Evolutionary conservation across 176 grass and related monocot species (phyloP).

Genomic region (Eleusine indica): DNA sequence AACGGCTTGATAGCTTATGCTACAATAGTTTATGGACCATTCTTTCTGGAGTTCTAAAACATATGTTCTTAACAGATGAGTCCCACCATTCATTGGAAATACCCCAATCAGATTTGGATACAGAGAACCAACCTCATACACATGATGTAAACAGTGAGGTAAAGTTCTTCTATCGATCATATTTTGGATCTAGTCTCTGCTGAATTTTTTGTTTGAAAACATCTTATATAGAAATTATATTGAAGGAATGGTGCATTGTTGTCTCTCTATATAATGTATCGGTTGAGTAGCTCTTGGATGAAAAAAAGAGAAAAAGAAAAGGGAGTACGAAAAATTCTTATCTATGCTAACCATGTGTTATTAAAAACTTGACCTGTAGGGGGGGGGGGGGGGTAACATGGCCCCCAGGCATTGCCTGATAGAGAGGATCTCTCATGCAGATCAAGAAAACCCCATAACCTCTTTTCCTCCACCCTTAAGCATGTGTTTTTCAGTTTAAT

Average conservation of each 20-base stretch:
- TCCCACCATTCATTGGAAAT: conserved; percentile 21
- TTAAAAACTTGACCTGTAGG: neutral
- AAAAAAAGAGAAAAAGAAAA: neutral
- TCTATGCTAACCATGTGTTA: conserved; percentile 29
- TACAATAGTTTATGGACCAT: too few relatives aligned
- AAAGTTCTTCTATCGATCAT: conserved; percentile 30
- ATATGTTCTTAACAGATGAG: conserved; percentile 53
- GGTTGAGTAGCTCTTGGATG: neutral
- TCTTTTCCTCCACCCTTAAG: neutral
- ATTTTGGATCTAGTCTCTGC: conserved; percentile 22
- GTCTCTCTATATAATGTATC: conserved; percentile 16
- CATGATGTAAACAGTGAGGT: conserved; percentile 52
- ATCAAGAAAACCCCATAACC: too few relatives aligned
- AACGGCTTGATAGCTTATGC: too few relatives aligned
- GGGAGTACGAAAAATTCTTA: neutral
- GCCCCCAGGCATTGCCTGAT: too few relatives aligned
- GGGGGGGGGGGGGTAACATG: too few relatives aligned
- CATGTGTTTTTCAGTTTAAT: conserved; percentile 10
- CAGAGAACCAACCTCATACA: conserved; percentile 38
- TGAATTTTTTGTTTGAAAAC: neutral
- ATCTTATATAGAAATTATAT: conserved; percentile 37
- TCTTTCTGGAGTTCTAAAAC: conserved; percentile 31
- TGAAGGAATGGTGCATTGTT: neutral
- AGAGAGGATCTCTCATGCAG: too few relatives aligned
- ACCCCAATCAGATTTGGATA: conserved; percentile 26